Base-by-base conservation (phyloP, 2,329 filamentous ascomycete species). In the Curvularia hawaiiensis region DNA sequence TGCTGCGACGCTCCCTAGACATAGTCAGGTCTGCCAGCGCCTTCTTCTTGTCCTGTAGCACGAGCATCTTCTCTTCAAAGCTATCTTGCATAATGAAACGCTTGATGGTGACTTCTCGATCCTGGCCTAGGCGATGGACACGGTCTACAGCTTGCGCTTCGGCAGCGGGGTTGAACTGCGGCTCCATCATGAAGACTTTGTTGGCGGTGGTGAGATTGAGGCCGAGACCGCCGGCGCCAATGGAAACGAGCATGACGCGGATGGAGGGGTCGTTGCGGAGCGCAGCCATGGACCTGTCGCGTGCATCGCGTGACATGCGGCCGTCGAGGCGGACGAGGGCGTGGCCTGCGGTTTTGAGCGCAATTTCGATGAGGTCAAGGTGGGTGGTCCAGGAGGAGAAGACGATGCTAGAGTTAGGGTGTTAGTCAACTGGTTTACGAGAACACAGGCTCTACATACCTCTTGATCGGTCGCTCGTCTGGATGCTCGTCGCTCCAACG, bases 361-460 rank as follows among this genome's bases (percentile, higher is more conserved):
- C 94, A 49, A 91, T 83, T 71, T 95, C 88, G 65, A 99, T 96
- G 20, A 99, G 85, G 73, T 98, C 93, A 16, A 99, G 85, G 72
- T 98, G 93, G 0, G 90, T 89, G 0, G 95, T 98, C 93, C 95
- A 98, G n/a, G 88, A 89, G 0, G 92, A 97, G 77, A 98, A 98
- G 7, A 99, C 88, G 14, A 99, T 92, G 26, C 91, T 79, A 60
- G 16, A 3, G 16, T 2, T 28, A 28, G 28, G 46, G 31, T 46
- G 38, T 59, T 35, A 49, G 41, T 45, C 33, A 38, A 38, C 16
- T n/a, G 35, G 33, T 38, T 38, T 38, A 8, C 16, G 4, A 38
- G 7, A 18, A 18, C 2, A 9, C 16, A 3, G 8, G 35, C n/a
- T 18, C 1, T 8, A 11, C 62, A 56, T 70, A 75, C 74, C 72